phyloP scores from a whole-genome alignment of 371 early-diverging fungal genomes.

The Mucor mucedo region DNA sequence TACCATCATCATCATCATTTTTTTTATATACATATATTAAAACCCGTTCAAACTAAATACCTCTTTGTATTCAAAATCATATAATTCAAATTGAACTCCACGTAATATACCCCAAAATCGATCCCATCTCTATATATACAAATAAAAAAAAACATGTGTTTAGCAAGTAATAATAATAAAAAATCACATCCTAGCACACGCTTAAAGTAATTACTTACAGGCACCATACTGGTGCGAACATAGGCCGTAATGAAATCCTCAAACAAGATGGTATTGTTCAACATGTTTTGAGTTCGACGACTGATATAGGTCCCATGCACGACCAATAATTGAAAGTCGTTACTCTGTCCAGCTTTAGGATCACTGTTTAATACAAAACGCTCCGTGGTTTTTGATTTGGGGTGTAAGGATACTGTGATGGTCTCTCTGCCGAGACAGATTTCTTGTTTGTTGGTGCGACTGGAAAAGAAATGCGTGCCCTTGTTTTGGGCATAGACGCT shows the following conservation, averaged over 20 bases:
- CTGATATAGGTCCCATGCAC: conserved; percentile 35
- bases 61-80: conserved; percentile 43
- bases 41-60: conserved; percentile 17
- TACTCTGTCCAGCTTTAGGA: conserved; percentile 18
- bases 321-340: conserved; percentile 31
- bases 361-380: conserved; percentile 25
- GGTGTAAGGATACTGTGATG: conserved; percentile 17
- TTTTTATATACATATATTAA: too few species aligned
- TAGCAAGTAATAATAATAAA: not conserved
- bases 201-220: conserved; percentile 21
- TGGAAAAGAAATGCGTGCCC: conserved; percentile 11
- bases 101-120: conserved; percentile 44
- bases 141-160: not conserved
- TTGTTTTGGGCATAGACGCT: conserved; percentile 32
- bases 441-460: conserved; percentile 21
- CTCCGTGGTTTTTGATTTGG: conserved; percentile 31
- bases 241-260: conserved; percentile 39
- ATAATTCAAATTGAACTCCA: conserved; percentile 35
- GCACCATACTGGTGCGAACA: conserved; percentile 27
- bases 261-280: conserved; percentile 30
- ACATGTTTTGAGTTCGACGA: conserved; percentile 30
- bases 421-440: conserved; percentile 29
- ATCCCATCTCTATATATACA: conserved; percentile 32
- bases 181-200: not conserved
- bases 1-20: not conserved